phyloP scores from a whole-genome alignment of 306 rosid genomes.

The Canavalia gladiata region DNA sequence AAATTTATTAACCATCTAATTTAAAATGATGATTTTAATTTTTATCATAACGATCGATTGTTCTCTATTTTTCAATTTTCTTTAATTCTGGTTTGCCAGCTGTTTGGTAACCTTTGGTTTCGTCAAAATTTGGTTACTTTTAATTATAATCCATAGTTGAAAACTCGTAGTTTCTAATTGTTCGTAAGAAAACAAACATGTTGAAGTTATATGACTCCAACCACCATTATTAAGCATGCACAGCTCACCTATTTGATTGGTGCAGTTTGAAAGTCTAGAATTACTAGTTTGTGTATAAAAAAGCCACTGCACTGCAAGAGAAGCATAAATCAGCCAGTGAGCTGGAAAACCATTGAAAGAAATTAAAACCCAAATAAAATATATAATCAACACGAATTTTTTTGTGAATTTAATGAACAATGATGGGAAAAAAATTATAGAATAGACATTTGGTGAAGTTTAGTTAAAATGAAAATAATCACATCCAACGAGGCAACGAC shows the following conservation, averaged over 20 bases:
- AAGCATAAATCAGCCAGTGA: neutral
- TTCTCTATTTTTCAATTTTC: no score
- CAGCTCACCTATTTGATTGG: neutral
- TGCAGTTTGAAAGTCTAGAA: slow-evolving; percentile 12
- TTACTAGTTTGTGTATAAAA: slow-evolving; percentile 14
- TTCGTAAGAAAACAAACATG: neutral
- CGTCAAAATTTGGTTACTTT: no score
- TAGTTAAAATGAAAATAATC: neutral
- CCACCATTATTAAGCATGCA: neutral
- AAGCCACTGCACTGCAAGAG: slow-evolving; percentile 27
- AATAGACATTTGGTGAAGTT: neutral
- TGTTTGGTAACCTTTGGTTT: no score
- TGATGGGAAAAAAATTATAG: neutral
- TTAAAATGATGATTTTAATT: no score
- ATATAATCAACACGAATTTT: neutral
- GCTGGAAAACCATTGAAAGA: neutral
- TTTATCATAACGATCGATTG: no score
- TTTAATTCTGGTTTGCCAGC: no score
- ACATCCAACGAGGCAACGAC: no score
- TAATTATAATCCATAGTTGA: neutral
- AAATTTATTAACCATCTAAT: no score
- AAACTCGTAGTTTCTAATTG: neutral
- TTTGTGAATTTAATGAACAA: neutral
- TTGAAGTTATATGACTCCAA: neutral
- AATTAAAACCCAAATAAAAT: neutral